These are phyloP conservation scores for Cercospora sesami DNA, from an alignment of 2,329 filamentous ascomycete genomes.

Conservation along the genomic window DNA sequence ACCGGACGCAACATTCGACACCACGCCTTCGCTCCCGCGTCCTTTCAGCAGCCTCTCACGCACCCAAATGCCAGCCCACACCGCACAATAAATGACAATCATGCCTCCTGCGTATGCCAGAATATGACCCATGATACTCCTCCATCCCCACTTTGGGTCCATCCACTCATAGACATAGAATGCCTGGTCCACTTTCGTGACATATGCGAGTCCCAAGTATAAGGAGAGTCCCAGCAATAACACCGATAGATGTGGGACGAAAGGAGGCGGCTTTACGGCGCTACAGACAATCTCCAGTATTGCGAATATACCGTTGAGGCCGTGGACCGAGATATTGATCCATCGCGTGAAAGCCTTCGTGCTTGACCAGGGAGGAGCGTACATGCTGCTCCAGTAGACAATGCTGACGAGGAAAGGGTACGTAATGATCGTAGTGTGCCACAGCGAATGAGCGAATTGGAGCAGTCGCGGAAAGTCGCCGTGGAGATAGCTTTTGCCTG, in stretches of 20 bases:
- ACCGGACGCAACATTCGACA: not conserved
- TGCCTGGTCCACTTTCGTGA: constrained; percentile 14
- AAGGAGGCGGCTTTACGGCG: constrained; percentile 16
- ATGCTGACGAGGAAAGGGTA: constrained; percentile 16
- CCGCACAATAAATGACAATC: constrained; percentile 12
- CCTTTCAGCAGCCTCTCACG: not conserved
- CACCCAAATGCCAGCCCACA: constrained; percentile 17
- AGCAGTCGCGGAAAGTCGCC: constrained; percentile 10
- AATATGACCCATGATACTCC: constrained; percentile 17
- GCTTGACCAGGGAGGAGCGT: constrained; percentile 11
- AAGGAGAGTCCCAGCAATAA: constrained; percentile 13
- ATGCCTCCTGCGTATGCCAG: constrained; percentile 20
- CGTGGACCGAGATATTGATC: constrained; percentile 23
- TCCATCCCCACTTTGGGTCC: constrained; percentile 16
- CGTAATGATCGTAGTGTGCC: constrained; percentile 14
- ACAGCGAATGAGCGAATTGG: constrained; percentile 13
- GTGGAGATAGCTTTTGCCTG: constrained; percentile 5
- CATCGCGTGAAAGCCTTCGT: constrained; percentile 15
- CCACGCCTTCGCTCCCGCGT: not conserved
- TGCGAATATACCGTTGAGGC: constrained; percentile 22
- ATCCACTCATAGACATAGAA: constrained; percentile 24
- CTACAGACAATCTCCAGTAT: constrained; percentile 16
- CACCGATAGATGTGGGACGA: constrained; percentile 13
- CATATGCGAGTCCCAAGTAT: constrained; percentile 19
- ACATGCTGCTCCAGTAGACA: constrained; percentile 23